Percentiles rank a stretch among this genome's conserved stretches.
Conservation (phyloP, 73 alveolate species). For the Symbiodinium natans region DNA sequence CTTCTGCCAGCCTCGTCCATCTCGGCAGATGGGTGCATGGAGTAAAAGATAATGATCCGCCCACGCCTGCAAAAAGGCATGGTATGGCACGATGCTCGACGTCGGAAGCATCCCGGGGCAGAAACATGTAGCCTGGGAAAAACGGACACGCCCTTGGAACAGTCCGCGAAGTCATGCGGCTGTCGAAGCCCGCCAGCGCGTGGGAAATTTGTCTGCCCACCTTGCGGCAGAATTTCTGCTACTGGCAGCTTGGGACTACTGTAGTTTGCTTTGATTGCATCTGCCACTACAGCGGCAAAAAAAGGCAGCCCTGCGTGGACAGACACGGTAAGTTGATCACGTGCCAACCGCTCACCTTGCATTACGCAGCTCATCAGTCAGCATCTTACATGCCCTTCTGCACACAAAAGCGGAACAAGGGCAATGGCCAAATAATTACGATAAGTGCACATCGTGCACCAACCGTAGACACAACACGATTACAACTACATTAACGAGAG, state of each 20-base stretch:
- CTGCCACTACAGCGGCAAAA: background rate
- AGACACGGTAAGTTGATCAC: too few species aligned
- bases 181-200: slow-evolving; percentile 74
- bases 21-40: slow-evolving; percentile 70
- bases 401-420: too few species aligned
- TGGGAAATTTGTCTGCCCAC: slow-evolving; percentile 83
- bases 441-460: background rate
- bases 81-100: background rate
- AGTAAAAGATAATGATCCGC: slow-evolving; percentile 70
- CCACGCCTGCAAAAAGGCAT: slow-evolving; percentile 48
- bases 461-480: too few species aligned
- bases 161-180: slow-evolving; percentile 74
- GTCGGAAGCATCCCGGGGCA: background rate
- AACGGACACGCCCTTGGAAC: slow-evolving; percentile 71
- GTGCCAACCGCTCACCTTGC: too few species aligned
- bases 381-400: too few species aligned
- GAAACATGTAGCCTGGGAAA: background rate
- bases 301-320: too few species aligned
- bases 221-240: background rate
- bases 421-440: too few species aligned
- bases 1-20: background rate
- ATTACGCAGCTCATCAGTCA: too few species aligned
- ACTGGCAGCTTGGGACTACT: too few species aligned
- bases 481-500: too few species aligned
- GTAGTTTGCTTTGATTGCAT: background rate